Evolutionary conservation across 257 asterid genomes (phyloP).

Genomic region (Gentiana straminea): DNA sequence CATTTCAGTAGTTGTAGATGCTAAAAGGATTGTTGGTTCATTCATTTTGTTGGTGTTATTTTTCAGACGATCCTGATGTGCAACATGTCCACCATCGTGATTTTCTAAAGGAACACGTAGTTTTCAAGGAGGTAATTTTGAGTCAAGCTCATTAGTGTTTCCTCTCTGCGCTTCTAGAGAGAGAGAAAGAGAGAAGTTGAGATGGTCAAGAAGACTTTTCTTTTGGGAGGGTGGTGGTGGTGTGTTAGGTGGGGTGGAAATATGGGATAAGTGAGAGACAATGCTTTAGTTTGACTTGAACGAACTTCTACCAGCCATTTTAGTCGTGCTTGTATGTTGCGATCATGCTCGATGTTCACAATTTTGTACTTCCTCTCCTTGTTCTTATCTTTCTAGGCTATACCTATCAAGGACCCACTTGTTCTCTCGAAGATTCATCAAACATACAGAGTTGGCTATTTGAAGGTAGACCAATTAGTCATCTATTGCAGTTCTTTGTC

Average conservation of each 20-base stretch:
- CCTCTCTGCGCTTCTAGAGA: not conserved
- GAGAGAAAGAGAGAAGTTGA: not conserved
- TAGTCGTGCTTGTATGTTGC: no score
- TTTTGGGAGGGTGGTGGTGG: no score
- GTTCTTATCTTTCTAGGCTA: slow-evolving; percentile 34
- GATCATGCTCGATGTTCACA: no score
- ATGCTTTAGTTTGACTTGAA: no score
- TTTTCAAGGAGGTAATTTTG: slow-evolving; percentile 71
- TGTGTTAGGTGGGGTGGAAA: no score
- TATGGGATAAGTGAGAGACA: no score
- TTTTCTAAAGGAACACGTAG: slow-evolving; percentile 75
- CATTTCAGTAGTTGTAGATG: no score
- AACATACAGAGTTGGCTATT: slow-evolving; percentile 77
- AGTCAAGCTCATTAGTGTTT: not conserved
- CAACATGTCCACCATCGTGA: slow-evolving; percentile 69
- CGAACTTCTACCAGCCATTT: no score
- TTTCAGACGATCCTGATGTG: slow-evolving; percentile 78
- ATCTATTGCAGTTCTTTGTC: slow-evolving; percentile 1
- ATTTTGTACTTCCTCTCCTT: slow-evolving; percentile 9
- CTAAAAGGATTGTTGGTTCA: no score
- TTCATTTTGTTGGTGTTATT: slow-evolving; percentile 1
- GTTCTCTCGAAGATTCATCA: slow-evolving; percentile 93
- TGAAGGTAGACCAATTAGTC: slow-evolving; percentile 47
- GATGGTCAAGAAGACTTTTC: no score
- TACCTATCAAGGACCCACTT: slow-evolving; percentile 72